Percentiles rank a stretch among this genome's conserved stretches.
Conservation (phyloP, 2,329 filamentous ascomycete species). For the Penicillium sp. region DNA sequence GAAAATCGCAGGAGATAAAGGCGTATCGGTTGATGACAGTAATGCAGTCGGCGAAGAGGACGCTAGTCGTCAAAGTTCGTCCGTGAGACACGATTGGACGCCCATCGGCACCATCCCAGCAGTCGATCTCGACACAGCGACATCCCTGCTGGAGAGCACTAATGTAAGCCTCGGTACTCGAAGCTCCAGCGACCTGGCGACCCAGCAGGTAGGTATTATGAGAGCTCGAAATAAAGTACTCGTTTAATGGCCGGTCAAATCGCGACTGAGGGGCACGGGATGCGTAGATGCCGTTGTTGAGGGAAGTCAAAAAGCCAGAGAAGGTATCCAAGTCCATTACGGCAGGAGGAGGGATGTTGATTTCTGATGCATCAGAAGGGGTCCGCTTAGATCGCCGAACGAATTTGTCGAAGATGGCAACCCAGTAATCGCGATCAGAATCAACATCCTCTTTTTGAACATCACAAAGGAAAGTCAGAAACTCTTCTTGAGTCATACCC, state of each 20-base stretch:
- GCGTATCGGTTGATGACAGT: conserved; percentile 92
- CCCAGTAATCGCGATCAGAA: conserved; percentile 64
- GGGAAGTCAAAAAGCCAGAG: conserved; percentile 71
- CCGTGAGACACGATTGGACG: conserved; percentile 90
- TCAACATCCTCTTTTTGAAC: conserved; percentile 75
- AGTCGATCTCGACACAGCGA: conserved; percentile 94
- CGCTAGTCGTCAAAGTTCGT: conserved; percentile 80
- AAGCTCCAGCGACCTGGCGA: conserved; percentile 82
- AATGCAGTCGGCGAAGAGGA: conserved; percentile 88
- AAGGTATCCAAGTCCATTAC: conserved; percentile 78
- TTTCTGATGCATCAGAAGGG: conserved; percentile 43
- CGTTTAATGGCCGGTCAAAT: conserved; percentile 83
- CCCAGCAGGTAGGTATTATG: conserved; percentile 97
- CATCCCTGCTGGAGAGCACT: conserved; percentile 82
- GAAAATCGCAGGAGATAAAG: conserved; percentile 81
- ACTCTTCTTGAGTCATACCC: conserved; percentile 70
- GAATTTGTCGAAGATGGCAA: conserved; percentile 68
- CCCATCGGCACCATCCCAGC: conserved; percentile 90
- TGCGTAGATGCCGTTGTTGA: conserved; percentile 66
- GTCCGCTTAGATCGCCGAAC: conserved; percentile 57
- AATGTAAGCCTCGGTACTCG: conserved; percentile 94
- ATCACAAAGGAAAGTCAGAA: conserved; percentile 70
- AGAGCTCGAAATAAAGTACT: conserved; percentile 97
- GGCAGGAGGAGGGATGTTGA: conserved; percentile 39
- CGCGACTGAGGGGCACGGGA: conserved; percentile 60